Percentiles rank a stretch among this genome's conserved stretches.
Evolutionary conservation across 257 asterid genomes (phyloP).

Genomic region (Ligustrum vulgare): DNA sequence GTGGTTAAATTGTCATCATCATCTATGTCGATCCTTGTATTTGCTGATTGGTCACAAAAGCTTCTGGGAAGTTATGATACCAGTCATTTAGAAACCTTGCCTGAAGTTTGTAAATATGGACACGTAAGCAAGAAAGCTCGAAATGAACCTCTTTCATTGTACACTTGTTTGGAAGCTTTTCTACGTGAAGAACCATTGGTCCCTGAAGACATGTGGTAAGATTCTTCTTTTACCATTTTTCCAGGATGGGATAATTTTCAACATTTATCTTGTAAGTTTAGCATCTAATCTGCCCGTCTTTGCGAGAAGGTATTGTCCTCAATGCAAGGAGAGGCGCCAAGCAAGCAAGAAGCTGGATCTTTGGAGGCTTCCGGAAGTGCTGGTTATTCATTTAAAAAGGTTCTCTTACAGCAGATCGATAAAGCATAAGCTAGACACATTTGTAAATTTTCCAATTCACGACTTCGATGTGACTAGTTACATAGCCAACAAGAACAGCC

Average conservation of each 20-base stretch:
- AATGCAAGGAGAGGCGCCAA: constrained; percentile 97
- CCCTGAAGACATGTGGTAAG: constrained; percentile 99
- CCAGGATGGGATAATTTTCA: constrained; percentile 1
- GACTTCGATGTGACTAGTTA: constrained; percentile 90
- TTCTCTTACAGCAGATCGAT: constrained; percentile 95
- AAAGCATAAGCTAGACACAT: constrained; percentile 98
- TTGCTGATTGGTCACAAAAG: constrained; percentile 97
- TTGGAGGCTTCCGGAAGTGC: constrained; percentile 99
- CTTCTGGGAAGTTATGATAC: constrained; percentile 85
- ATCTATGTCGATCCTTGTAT: constrained; percentile 86
- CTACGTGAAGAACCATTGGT: constrained; percentile 98
- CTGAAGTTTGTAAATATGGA: constrained; percentile 82
- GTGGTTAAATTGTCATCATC: constrained; percentile 84
- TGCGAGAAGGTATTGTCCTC: constrained; percentile 83
- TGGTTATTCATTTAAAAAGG: constrained; percentile 94
- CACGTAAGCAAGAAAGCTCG: constrained; percentile 90
- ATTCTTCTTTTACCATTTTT: constrained; percentile 19
- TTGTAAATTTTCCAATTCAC: constrained; percentile 90
- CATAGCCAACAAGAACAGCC: constrained; percentile 86
- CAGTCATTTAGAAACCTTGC: constrained; percentile 74
- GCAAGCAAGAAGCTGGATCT: constrained; percentile 99
- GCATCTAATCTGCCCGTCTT: constrained; percentile 11
- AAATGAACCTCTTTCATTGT: constrained; percentile 88
- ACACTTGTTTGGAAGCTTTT: constrained; percentile 98
- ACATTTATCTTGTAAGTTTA: background rate